A percentile compares a stretch with the other conserved stretches of the same genome.
phyloP scores from a whole-genome alignment of 305 asterid genomes.

The Fraxinus baroniana region DNA sequence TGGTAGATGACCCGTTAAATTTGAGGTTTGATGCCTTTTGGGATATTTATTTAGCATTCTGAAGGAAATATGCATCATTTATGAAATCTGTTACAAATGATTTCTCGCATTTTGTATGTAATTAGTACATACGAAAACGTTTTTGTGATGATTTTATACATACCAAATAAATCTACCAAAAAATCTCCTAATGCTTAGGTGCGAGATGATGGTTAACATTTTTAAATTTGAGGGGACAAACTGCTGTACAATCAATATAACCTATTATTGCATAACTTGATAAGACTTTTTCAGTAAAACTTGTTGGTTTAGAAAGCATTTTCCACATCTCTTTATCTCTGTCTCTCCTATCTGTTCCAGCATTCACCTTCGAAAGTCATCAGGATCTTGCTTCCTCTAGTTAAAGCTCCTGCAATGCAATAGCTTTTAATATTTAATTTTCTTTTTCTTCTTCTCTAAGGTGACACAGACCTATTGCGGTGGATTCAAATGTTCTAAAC shows the following conservation, averaged over 20 bases:
- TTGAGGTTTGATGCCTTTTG: neutral
- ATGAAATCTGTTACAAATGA: neutral
- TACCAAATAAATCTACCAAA: neutral
- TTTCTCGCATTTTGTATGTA: neutral
- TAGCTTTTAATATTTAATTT: neutral
- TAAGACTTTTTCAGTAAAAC: neutral
- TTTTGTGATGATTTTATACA: neutral
- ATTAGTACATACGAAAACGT: neutral
- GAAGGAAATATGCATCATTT: neutral
- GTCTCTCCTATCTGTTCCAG: neutral
- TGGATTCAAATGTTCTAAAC: neutral
- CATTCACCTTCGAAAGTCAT: neutral
- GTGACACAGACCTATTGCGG: neutral
- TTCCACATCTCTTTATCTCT: neutral
- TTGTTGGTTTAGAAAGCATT: neutral
- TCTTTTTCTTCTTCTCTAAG: neutral
- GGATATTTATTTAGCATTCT: neutral
- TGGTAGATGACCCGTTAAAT: neutral
- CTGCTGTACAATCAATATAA: neutral
- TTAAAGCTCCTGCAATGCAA: neutral
- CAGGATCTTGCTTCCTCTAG: conserved; percentile 5
- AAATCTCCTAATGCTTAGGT: neutral
- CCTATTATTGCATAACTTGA: neutral
- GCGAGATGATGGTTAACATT: neutral
- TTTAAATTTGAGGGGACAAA: neutral